Evolutionary conservation across 2,329 filamentous ascomycete genomes (phyloP), one percentile per base, ranked within the genome.

Genomic region (Nothopassalora personata): DNA sequence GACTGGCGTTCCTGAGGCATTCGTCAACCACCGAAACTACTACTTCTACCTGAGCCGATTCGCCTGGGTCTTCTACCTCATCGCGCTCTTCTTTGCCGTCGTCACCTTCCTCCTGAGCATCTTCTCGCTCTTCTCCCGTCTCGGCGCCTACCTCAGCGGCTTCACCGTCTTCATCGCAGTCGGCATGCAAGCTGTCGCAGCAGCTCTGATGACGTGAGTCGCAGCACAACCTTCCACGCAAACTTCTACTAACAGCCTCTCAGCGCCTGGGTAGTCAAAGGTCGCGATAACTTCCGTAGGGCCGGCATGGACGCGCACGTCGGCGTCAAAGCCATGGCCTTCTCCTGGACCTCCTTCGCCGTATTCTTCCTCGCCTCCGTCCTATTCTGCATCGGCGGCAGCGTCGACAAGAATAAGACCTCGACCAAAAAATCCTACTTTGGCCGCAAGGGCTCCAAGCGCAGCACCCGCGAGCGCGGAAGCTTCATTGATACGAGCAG

Each of bases 41-140:
- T 96, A 86, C 80, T 97, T 83, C 78, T 90, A 91, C 76, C 81
- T 94, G 71, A 95, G 91, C 78, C 85, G 93, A 45, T 96, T 97
- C 79, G 88, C 90, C 74, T 97, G 93, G 83, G 90, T 92, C 39
- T 94, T 96, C 75, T 89, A 89, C 78, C 79, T 97, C 58, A 87
- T 97, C 65, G 85, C 86, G 18, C 83, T 97, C 39, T 86, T 96
- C 80, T 94, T 96, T 73, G 83, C 84, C 63, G 80, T 83, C 51
- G 57, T 85, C 28, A 84, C 87, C 62, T 85, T 92, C 71, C 82
- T 91, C 74, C 76, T 81, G 10, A 83, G 86, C 64, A 80, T 91
- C 62, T 75, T 91, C 15, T 87, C 88, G 15, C 85, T 88, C 70
- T 89, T 81, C 74, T 86, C 86, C 34, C 84, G 89, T 57, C 79